Base-by-base conservation (phyloP, 2,329 filamentous ascomycete genomes). In the Huntiella decipiens region DNA sequence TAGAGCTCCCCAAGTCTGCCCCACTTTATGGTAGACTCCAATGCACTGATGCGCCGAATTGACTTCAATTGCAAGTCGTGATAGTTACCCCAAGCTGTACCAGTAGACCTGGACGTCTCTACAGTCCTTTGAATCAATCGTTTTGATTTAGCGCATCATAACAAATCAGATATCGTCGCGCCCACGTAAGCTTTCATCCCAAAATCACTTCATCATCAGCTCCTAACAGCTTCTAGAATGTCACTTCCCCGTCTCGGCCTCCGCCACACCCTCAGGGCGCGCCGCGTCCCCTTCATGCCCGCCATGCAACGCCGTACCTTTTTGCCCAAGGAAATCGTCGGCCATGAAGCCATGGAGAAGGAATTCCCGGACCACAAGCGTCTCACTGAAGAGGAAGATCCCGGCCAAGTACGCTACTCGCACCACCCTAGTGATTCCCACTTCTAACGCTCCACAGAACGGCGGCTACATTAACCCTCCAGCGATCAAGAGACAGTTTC, bases 391-490 rank as follows among this genome's bases (percentile, higher is more conserved):
- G 67, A 71, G 44, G 71, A 79, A 57, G 77, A 82, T 54, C 79
- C 79, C 16, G 66, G 64, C 52, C 75, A 77, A 75, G 77, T 79
- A 55, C 61, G 72, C 66, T 33, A 46, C 35, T 47, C n/a, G 11
- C 41, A 38, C 36, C 22, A 28, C 50, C 54, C 57, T 50, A 57
- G 53, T 52, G 43, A 56, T 50, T 36, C 19, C 19, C 38, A 37
- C n/a, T 37, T 10, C 13, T 7, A 3, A 32, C 11, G 15, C 42
- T 34, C 13, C 60, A 11, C 38, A 87, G 82, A 92, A 87, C 63
- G 84, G 83, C 58, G 81, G 80, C 62, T 91, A 85, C 62, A 72
- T 82, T 58, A 85, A 87, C 65, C 82, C 83, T 49, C 75, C 77
- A 11, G 65, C 71, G 46, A 67, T 88, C 63, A 95, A 94, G 71